Evolutionary conservation across 345 rosid genomes (phyloP), one percentile per base, ranked within the genome.

Genomic region (Populus nigra): DNA sequence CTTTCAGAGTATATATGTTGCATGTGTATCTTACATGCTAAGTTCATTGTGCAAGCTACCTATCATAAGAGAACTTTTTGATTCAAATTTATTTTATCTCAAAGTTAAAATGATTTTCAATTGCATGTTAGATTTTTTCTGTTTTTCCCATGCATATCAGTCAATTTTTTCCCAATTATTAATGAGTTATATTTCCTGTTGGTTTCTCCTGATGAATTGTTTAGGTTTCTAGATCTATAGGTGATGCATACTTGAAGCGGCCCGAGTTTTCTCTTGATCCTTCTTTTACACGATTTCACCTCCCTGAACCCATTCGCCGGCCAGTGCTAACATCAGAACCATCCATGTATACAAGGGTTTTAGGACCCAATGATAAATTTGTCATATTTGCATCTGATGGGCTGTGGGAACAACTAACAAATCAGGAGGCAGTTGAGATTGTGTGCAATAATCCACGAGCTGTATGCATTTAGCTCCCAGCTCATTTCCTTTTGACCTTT

Each of bases 321-420:
- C 96, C 99, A 0, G 99, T 91, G 69, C 85, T 96, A 71, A 82
- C 93, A 74, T 92, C 99, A 66, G 94, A 90, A 70, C 99, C 98
- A 47, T 85, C 91, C 9, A 65, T 92, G 66, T 82, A 65, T 80
- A 74, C 90, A 12, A 90, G 99, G 85, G 88, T 73, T 23, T 77
- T 96, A 65, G 89, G 75, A 78, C 87, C 94, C 47, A 88, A 71
- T n/a, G 98, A 96, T 63, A 92, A 86, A 73, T 93, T 96, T 83
- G 82, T 93, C 71, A 92, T 96, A 78, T 93, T 96, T 71, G 99
- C 99, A 41, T 96, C 99, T 16, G 98, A 96, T 84, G 99, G 99
- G 23, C 91, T 96, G 8, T 96, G 98, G 98, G 99, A 92, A 63
- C 91, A 89, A 61, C 74, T 96, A 80, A 80, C 88, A 17, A 96